These are phyloP conservation scores for Geosmithia morbida DNA, from an alignment of 2,329 filamentous ascomycete genomes.

Conservation along the genomic window DNA sequence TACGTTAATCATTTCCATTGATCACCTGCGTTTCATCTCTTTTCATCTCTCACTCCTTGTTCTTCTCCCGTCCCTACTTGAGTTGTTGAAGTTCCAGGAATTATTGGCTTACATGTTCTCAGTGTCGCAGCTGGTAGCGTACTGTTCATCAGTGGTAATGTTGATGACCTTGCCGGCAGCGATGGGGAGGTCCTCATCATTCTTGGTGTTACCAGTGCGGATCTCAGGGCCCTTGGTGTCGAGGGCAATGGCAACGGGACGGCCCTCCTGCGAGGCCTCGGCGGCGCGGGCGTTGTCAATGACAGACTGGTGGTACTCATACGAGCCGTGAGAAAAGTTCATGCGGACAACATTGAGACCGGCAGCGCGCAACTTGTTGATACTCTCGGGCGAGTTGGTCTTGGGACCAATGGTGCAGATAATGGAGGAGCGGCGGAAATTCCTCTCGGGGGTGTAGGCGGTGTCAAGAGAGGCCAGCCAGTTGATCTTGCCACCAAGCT, in stretches of 20 bases:
- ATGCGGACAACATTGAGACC: conserved; percentile 98
- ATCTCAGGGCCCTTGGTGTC: conserved; percentile 54
- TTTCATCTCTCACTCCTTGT: no score
- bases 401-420: conserved; percentile 99
- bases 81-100: background rate
- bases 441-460: conserved; percentile 70
- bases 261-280: conserved; percentile 61
- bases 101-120: conserved; percentile 68
- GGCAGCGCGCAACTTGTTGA: conserved; percentile 80
- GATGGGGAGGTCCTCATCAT: conserved; percentile 83
- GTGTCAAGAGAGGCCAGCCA: conserved; percentile 69
- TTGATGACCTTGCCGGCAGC: conserved; percentile 72
- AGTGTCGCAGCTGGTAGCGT: conserved; percentile 69
- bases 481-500: conserved; percentile 54
- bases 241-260: conserved; percentile 89
- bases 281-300: conserved; percentile 90
- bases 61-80: background rate
- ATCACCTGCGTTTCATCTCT: no score
- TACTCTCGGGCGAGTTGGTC: conserved; percentile 95
- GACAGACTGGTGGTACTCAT: conserved; percentile 97
- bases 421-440: conserved; percentile 94
- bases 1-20: no score
- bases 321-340: conserved; percentile 79
- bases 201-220: conserved; percentile 54
- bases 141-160: conserved; percentile 93